Evolutionary conservation across 2,329 filamentous ascomycete species (phyloP).

Genomic region (Fusarium sp.): DNA sequence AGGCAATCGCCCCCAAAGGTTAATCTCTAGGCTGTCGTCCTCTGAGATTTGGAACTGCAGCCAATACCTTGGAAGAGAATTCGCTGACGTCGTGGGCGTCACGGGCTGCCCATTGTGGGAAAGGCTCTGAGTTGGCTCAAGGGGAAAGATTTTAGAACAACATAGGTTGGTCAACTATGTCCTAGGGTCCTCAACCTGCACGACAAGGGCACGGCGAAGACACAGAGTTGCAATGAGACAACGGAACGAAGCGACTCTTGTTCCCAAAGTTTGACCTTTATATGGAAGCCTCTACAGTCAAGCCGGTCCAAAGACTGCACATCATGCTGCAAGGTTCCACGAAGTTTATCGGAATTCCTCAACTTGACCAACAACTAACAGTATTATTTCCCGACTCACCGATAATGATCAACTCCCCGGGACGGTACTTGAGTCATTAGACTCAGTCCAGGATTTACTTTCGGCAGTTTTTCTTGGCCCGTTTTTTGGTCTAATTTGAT

Average conservation of each 20-base stretch:
- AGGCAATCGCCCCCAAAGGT: constrained; percentile 21
- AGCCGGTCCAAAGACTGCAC: not conserved
- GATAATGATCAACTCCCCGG: constrained; percentile 17
- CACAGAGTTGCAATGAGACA: constrained; percentile 30
- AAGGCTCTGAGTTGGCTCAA: constrained; percentile 39
- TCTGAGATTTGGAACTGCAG: constrained; percentile 19
- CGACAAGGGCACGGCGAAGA: constrained; percentile 25
- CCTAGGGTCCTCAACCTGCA: constrained; percentile 29
- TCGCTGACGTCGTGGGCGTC: constrained; percentile 40
- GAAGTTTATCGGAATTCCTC: constrained; percentile 6
- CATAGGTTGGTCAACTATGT: constrained; percentile 26
- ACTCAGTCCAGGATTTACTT: constrained; percentile 19
- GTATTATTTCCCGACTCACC: constrained; percentile 8
- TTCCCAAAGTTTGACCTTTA: not conserved
- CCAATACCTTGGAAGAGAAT: constrained; percentile 16
- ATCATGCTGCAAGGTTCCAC: constrained; percentile 7
- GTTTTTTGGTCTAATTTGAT: constrained; percentile 31
- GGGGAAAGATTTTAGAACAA: constrained; percentile 35
- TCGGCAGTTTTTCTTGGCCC: constrained; percentile 37
- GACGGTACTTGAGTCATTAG: constrained; percentile 39
- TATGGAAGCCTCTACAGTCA: not conserved
- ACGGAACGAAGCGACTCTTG: not conserved
- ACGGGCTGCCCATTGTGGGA: constrained; percentile 38
- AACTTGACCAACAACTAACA: constrained; percentile 1
- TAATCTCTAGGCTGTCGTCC: constrained; percentile 32